Conservation (phyloP, 2,329 filamentous ascomycete species). For the Rhynchosporium secalis region DNA sequence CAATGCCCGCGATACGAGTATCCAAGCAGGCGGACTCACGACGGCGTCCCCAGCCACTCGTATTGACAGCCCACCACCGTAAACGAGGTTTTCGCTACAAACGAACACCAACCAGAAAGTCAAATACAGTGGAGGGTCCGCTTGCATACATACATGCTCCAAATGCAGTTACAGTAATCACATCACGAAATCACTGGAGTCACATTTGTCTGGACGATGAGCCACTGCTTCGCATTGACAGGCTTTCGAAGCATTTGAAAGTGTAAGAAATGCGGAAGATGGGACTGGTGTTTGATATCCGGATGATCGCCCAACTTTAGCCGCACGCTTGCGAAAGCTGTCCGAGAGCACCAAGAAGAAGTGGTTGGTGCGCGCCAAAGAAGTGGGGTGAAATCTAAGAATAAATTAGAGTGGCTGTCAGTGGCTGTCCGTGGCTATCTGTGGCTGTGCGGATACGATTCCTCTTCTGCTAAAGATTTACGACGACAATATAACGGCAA, state of each 20-base stretch:
- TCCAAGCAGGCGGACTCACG: constrained; percentile 8
- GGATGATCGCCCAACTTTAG: constrained; percentile 5
- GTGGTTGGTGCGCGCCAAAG: constrained; percentile 9
- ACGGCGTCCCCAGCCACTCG: constrained; percentile 5
- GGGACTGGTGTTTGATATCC: constrained; percentile 6
- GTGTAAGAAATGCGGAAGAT: constrained; percentile 8
- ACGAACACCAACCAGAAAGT: neutral
- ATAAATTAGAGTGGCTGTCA: constrained; percentile 7
- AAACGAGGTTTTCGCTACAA: neutral
- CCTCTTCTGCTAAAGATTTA: neutral
- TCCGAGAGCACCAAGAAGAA: neutral
- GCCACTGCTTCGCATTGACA: constrained; percentile 12
- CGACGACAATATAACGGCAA: neutral
- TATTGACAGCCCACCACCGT: neutral
- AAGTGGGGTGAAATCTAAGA: constrained; percentile 7
- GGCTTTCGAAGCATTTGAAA: constrained; percentile 2
- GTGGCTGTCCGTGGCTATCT: constrained; percentile 10
- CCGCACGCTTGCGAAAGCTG: neutral
- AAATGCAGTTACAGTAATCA: constrained; percentile 6
- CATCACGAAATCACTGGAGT: neutral
- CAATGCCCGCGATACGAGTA: neutral
- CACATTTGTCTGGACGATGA: neutral
- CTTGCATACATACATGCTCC: constrained; percentile 1
- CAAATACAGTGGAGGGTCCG: neutral
- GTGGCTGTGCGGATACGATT: constrained; percentile 8